phyloP scores from a whole-genome alignment of 1,139 yeast species.

The Taphrina communis region DNA sequence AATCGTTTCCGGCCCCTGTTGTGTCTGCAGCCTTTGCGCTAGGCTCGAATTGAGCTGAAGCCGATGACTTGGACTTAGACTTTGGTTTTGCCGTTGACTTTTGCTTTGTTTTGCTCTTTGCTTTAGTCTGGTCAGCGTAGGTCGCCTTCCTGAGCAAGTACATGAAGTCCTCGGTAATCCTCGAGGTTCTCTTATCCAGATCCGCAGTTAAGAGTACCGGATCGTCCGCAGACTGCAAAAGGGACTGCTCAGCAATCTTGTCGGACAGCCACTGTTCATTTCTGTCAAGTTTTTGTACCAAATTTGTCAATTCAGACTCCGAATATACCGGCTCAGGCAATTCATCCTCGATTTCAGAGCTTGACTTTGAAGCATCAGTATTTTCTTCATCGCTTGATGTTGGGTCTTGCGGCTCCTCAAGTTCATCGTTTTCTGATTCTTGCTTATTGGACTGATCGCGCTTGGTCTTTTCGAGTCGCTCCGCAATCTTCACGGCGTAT shows the following conservation, averaged over 20 bases:
- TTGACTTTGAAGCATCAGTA: neutral
- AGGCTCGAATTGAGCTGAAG: neutral
- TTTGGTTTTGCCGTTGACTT: conserved; percentile 15
- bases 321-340: conserved; percentile 42
- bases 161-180: conserved; percentile 28
- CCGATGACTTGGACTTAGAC: conserved; percentile 8
- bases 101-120: conserved; percentile 9
- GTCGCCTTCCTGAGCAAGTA: conserved; percentile 14
- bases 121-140: conserved; percentile 20
- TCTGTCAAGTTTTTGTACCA: conserved; percentile 30
- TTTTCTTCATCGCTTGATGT: neutral
- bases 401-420: neutral
- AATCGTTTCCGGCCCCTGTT: neutral
- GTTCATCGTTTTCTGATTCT: neutral
- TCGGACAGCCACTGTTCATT: conserved; percentile 42
- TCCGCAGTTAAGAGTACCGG: conserved; percentile 27
- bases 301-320: conserved; percentile 28
- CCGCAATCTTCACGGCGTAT: conserved; percentile 9
- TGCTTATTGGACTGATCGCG: neutral
- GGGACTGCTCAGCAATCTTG: conserved; percentile 38
- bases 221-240: conserved; percentile 31
- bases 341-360: neutral
- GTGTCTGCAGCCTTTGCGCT: neutral
- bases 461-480: neutral
- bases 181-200: conserved; percentile 5